Evolutionary conservation across 805 yeast species (phyloP).

Genomic region (Candida takata): DNA sequence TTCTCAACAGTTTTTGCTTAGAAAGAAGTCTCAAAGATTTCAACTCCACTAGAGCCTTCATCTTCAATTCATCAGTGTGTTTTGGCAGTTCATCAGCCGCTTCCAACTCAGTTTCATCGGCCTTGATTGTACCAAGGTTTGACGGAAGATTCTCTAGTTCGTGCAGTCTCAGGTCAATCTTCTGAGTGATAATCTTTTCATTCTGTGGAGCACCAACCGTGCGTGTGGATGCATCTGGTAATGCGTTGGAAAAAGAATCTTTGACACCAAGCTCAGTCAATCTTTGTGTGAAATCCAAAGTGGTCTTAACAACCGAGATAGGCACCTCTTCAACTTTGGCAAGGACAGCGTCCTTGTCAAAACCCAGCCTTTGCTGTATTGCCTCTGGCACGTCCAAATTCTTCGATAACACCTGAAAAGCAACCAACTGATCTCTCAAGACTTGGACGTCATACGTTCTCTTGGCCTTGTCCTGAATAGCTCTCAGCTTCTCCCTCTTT

Average conservation of each 20-base stretch:
- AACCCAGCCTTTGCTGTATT: slow-evolving; percentile 34
- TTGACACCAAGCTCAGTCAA: slow-evolving; percentile 25
- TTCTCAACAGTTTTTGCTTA: slow-evolving; percentile 65
- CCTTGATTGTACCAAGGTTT: slow-evolving; percentile 53
- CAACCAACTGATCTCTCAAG: slow-evolving; percentile 52
- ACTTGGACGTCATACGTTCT: slow-evolving; percentile 37
- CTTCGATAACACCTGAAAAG: slow-evolving; percentile 56
- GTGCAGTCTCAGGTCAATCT: slow-evolving; percentile 48
- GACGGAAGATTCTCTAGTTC: slow-evolving; percentile 65
- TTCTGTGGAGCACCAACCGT: slow-evolving; percentile 36
- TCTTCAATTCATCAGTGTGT: slow-evolving; percentile 49
- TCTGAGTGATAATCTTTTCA: slow-evolving; percentile 47
- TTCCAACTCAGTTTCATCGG: slow-evolving; percentile 35
- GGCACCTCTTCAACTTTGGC: background rate
- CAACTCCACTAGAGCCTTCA: slow-evolving; percentile 63
- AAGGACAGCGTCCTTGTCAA: slow-evolving; percentile 3
- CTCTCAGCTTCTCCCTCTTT: slow-evolving; percentile 21
- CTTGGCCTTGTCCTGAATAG: slow-evolving; percentile 5
- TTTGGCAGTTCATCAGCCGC: slow-evolving; percentile 39
- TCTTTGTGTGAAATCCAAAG: slow-evolving; percentile 26
- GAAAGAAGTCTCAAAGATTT: slow-evolving; percentile 59
- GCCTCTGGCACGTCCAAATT: slow-evolving; percentile 58
- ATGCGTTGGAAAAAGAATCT: slow-evolving; percentile 22
- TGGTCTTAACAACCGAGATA: slow-evolving; percentile 21
- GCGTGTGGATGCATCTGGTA: slow-evolving; percentile 28